Percentiles rank a stretch among this genome's conserved stretches.
Evolutionary conservation across 2,329 filamentous ascomycete species (phyloP).

Genomic region (Phaeophleospora eucalypticola): DNA sequence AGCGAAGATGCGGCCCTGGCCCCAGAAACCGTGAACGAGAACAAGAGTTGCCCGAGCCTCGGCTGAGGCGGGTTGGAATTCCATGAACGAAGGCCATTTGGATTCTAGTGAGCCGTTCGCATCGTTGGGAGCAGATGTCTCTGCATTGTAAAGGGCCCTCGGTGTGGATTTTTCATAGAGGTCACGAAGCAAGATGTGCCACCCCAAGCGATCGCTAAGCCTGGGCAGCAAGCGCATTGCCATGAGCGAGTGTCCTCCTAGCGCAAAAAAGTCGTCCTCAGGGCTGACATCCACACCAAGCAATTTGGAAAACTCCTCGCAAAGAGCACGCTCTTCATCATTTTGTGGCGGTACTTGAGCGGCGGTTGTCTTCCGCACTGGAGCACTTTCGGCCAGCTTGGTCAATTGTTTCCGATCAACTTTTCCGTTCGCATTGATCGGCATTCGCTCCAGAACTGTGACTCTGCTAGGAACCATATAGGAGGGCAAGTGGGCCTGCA

Average conservation of each 20-base stretch:
- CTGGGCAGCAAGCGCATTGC: conserved; percentile 6
- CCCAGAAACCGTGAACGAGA: conserved; percentile 10
- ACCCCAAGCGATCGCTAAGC: conserved; percentile 4
- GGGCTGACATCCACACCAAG: conserved; percentile 5
- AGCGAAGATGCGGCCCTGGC: conserved; percentile 4
- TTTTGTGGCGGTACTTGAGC: background rate
- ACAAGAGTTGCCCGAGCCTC: conserved; percentile 4
- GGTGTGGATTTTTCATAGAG: conserved; percentile 7
- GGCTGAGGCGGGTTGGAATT: background rate
- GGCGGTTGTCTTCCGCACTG: background rate
- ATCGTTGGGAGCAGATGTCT: conserved; percentile 1
- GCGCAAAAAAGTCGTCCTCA: conserved; percentile 5
- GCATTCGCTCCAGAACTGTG: conserved; percentile 4
- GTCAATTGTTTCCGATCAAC: conserved; percentile 8
- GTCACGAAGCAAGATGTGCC: conserved; percentile 6
- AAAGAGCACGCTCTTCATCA: conserved; percentile 5
- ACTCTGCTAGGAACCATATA: conserved; percentile 7
- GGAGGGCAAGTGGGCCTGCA: conserved; percentile 4
- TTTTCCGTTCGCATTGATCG: conserved; percentile 7
- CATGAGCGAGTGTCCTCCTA: conserved; percentile 8
- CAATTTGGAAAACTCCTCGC: conserved; percentile 7
- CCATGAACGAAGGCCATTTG: conserved; percentile 6
- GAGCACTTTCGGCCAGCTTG: background rate
- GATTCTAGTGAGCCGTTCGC: background rate
- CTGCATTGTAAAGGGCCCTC: conserved; percentile 1